Percentiles rank a stretch among this genome's conserved stretches.
Evolutionary conservation across 1,284 basidiomycete species (phyloP).

Genomic region (Erythrobasidium hasegawianum): DNA sequence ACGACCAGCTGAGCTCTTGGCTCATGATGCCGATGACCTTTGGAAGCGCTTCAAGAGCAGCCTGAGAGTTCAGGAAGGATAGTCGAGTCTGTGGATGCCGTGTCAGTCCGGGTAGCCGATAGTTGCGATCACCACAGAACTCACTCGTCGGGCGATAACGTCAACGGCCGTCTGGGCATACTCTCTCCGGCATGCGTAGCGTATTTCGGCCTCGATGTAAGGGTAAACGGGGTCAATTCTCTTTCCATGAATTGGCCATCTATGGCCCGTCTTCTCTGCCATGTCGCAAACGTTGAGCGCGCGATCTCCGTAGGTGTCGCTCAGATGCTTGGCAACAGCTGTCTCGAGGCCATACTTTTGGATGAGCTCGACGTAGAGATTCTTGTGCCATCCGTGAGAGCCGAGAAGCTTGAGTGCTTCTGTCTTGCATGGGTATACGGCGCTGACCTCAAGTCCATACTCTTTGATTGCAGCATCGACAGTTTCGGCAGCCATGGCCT

Average conservation of each 20-base stretch:
- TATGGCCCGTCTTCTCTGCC: conserved; percentile 68
- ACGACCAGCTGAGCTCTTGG: conserved; percentile 74
- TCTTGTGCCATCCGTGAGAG: conserved; percentile 89
- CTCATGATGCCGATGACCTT: conserved; percentile 88
- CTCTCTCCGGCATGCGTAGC: conserved; percentile 83
- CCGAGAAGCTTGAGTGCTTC: conserved; percentile 78
- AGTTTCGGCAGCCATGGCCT: conserved; percentile 93
- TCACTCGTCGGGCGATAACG: conserved; percentile 75
- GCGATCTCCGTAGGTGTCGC: conserved; percentile 91
- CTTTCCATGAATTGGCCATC: conserved; percentile 81
- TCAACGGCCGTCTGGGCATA: conserved; percentile 87
- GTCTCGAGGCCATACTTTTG: conserved; percentile 63
- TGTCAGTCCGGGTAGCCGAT: too few species aligned
- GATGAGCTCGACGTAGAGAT: conserved; percentile 95
- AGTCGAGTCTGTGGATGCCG: conserved; percentile 60
- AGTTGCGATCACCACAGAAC: background rate
- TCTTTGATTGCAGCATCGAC: conserved; percentile 81
- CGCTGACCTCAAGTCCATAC: conserved; percentile 62
- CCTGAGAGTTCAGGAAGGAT: conserved; percentile 87
- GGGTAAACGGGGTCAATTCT: conserved; percentile 74
- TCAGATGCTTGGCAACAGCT: conserved; percentile 89
- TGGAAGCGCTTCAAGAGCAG: conserved; percentile 78
- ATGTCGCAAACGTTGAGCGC: conserved; percentile 90
- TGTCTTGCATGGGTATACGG: conserved; percentile 69
- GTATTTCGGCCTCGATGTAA: conserved; percentile 90